Evolutionary conservation across 495 filamentous ascomycete species (phyloP).

Genomic region (Aspergillus heteromorphus): DNA sequence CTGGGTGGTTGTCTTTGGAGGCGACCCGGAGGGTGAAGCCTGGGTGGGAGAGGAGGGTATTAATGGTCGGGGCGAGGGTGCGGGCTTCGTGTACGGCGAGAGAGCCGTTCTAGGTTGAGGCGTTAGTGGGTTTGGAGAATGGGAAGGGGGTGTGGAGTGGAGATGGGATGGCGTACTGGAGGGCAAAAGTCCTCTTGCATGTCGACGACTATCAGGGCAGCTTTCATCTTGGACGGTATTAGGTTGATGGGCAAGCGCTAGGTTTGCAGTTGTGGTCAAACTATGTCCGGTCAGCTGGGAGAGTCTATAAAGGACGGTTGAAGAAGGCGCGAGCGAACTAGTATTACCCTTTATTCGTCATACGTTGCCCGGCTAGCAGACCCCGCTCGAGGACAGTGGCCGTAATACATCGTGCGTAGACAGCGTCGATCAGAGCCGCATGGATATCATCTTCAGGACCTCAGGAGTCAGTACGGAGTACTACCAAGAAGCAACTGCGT

Average conservation of each 20-base stretch:
- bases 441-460: background rate
- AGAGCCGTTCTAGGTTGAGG: conserved; percentile 59
- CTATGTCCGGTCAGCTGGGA: background rate
- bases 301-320: background rate
- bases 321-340: background rate
- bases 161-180: conserved; percentile 48
- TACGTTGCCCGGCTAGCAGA: background rate
- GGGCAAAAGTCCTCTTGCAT: conserved; percentile 97
- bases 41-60: conserved; percentile 66
- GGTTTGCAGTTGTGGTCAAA: background rate
- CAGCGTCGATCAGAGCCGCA: background rate
- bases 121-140: background rate
- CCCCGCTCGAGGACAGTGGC: background rate
- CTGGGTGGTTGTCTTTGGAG: conserved; percentile 87
- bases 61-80: conserved; percentile 62
- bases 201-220: conserved; percentile 74
- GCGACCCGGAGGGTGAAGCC: conserved; percentile 66
- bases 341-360: background rate
- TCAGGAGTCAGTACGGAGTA: no score
- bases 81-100: conserved; percentile 73
- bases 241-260: background rate
- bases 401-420: background rate
- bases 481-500: no score
- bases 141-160: background rate
- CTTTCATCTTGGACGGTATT: conserved; percentile 22